Evolutionary conservation across 2,329 filamentous ascomycete genomes (phyloP).

Genomic region (Colletotrichum phormii): DNA sequence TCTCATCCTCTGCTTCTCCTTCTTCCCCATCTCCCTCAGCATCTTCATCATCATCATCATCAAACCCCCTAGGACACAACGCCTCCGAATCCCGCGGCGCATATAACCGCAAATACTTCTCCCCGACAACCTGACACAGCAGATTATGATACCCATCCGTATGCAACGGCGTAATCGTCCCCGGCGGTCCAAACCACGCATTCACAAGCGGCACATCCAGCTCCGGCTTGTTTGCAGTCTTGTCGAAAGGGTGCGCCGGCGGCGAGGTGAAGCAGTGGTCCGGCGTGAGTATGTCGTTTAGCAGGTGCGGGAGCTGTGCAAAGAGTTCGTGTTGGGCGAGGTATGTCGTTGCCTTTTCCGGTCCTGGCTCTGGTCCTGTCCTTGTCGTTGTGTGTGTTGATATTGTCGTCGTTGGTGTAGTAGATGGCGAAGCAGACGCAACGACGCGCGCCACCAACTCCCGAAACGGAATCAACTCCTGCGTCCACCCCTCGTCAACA

Average conservation of each 20-base stretch:
- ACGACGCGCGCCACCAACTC: slow-evolving; percentile 77
- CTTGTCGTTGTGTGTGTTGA: too few species aligned
- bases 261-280: slow-evolving; percentile 86
- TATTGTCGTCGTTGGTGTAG: background rate
- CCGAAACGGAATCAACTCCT: slow-evolving; percentile 80
- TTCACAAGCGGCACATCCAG: slow-evolving; percentile 64
- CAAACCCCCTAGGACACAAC: slow-evolving; percentile 71
- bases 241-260: slow-evolving; percentile 62
- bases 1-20: slow-evolving; percentile 49
- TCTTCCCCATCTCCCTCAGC: slow-evolving; percentile 49
- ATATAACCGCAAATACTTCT: slow-evolving; percentile 93
- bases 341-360: slow-evolving; percentile 62
- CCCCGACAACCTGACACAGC: slow-evolving; percentile 87
- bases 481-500: slow-evolving; percentile 86
- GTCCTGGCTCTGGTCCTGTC: background rate
- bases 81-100: slow-evolving; percentile 69
- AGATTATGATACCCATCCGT: slow-evolving; percentile 96
- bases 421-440: background rate
- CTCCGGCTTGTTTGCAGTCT: slow-evolving; percentile 21
- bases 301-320: slow-evolving; percentile 80
- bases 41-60: slow-evolving; percentile 82
- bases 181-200: slow-evolving; percentile 90
- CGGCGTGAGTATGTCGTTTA: slow-evolving; percentile 81
- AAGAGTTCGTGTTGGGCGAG: slow-evolving; percentile 94
- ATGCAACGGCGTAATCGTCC: slow-evolving; percentile 92